A percentile compares a stretch with the other conserved stretches of the same genome.
phyloP scores from a whole-genome alignment of 2,329 filamentous ascomycete genomes.

The Ceratocystis destructans region DNA sequence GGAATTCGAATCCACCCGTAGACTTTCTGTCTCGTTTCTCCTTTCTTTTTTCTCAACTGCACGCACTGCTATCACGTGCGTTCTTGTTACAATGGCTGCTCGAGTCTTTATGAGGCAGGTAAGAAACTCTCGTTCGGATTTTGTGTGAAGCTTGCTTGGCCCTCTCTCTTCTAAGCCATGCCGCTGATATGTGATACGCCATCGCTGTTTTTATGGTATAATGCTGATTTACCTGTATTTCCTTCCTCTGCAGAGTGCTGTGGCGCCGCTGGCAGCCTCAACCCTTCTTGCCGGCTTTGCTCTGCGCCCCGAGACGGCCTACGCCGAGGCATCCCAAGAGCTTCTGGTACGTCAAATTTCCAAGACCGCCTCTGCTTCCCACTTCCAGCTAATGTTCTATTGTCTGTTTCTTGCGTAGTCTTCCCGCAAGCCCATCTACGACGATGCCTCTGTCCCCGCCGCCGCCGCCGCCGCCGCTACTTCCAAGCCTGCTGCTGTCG shows the following conservation, averaged over 20 bases:
- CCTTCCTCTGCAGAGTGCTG: constrained; percentile 32
- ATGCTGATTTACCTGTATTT: constrained; percentile 6
- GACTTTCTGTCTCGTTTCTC: constrained; percentile 6
- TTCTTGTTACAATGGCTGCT: constrained; percentile 39
- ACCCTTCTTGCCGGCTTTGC: constrained; percentile 36
- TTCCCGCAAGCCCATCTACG: constrained; percentile 62
- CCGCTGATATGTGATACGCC: not conserved
- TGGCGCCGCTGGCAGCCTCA: constrained; percentile 41
- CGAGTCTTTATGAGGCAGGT: constrained; percentile 47
- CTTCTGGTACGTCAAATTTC: constrained; percentile 14
- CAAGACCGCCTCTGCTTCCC: not conserved
- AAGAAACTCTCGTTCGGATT: constrained; percentile 21
- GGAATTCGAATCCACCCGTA: constrained; percentile 15
- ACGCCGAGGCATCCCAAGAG: constrained; percentile 37
- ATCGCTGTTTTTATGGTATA: not conserved
- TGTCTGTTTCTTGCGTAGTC: not conserved
- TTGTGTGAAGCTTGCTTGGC: not conserved
- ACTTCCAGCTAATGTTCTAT: not conserved
- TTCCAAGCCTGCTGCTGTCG: constrained; percentile 20
- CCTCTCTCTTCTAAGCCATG: not conserved
- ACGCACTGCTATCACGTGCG: constrained; percentile 4
- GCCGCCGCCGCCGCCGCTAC: not conserved
- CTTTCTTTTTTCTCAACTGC: not conserved
- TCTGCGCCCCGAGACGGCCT: constrained; percentile 34
- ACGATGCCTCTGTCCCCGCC: constrained; percentile 34